These are phyloP conservation scores for Calonectria montana DNA, from an alignment of 2,329 filamentous ascomycete genomes.

Conservation along the genomic window DNA sequence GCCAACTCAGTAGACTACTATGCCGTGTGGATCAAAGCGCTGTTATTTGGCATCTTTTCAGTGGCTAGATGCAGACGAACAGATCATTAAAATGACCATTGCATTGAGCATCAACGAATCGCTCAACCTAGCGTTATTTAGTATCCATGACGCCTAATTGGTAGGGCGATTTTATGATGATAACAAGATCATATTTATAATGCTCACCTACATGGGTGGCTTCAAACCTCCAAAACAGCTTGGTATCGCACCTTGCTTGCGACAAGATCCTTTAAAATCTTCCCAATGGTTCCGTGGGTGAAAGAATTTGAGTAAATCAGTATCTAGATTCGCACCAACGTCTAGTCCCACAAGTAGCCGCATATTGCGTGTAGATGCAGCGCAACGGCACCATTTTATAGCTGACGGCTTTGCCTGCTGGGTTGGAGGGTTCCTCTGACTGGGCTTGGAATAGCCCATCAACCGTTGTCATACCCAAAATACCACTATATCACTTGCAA, in stretches of 20 bases:
- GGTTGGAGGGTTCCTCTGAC: too few species aligned
- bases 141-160: background rate
- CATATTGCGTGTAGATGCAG: too few species aligned
- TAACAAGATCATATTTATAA: background rate
- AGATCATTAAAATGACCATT: background rate
- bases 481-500: too few species aligned
- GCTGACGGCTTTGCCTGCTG: too few species aligned
- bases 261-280: background rate
- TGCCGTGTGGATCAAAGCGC: background rate
- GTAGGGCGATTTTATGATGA: background rate
- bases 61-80: background rate
- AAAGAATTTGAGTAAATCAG: too few species aligned
- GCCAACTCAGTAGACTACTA: background rate
- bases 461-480: too few species aligned
- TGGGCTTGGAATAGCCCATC: too few species aligned
- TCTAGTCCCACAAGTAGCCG: too few species aligned
- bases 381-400: too few species aligned
- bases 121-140: background rate
- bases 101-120: background rate
- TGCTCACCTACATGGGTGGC: background rate
- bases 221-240: constrained; percentile 5
- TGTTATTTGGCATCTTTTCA: background rate
- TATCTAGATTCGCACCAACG: too few species aligned
- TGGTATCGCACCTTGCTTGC: constrained; percentile 10
- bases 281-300: background rate